A percentile compares a stretch with the other conserved stretches of the same genome.
Conservation (phyloP, 2,329 filamentous ascomycete species). For the Talaromyces sp. region DNA sequence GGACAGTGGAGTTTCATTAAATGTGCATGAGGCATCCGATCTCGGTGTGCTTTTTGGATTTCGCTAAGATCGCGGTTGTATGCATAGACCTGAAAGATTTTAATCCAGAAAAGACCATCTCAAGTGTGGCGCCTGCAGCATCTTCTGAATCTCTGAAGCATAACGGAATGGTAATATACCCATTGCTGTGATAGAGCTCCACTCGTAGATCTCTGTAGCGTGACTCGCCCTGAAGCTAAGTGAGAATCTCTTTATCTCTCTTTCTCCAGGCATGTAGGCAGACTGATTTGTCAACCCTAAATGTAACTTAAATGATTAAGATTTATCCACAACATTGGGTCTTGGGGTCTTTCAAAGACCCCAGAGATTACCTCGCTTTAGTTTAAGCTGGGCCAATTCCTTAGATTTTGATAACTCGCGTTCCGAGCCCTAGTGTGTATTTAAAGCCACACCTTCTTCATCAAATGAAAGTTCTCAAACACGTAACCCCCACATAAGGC, state of each 20-base stretch:
- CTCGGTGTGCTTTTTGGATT: not conserved
- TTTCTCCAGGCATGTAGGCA: not conserved
- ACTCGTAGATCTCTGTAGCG: slow-evolving; percentile 6
- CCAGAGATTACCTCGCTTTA: no score
- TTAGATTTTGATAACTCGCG: no score
- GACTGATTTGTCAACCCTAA: not conserved
- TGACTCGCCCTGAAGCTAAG: not conserved
- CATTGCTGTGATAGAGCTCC: not conserved
- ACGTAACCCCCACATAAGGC: not conserved
- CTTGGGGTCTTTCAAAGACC: no score
- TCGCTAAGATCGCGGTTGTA: slow-evolving; percentile 2
- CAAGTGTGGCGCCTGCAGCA: slow-evolving; percentile 5
- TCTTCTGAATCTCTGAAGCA: not conserved
- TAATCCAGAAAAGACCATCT: not conserved
- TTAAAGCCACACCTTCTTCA: not conserved
- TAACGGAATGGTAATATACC: not conserved
- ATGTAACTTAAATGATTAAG: no score
- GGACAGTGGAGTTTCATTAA: not conserved
- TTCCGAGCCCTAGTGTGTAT: no score
- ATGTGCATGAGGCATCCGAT: slow-evolving; percentile 9
- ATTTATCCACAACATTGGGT: no score
- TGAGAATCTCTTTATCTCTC: not conserved
- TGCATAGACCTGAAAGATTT: not conserved
- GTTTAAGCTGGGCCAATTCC: no score
- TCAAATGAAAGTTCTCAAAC: not conserved